Evolutionary conservation across 257 asterid genomes (phyloP), one percentile per base, ranked within the genome.

Genomic region (Coffea eugenioides): DNA sequence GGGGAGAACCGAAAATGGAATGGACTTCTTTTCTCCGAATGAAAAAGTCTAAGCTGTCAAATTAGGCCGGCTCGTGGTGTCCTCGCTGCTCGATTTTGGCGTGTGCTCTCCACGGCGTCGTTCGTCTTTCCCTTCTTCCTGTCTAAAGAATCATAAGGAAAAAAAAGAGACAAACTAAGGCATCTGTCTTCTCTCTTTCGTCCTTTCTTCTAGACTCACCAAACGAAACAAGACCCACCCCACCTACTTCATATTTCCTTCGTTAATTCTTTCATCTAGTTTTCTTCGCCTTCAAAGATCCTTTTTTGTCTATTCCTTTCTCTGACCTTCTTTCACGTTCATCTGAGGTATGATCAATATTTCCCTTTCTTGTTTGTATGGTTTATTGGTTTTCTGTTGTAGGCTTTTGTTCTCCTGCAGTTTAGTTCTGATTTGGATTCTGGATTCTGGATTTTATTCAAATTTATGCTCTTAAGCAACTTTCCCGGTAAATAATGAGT

Each of bases 21-120:
- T 39, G 43, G 43, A 6, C 6, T 46, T 9, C 11, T 46, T 46
- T 46, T 6, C 6, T 46, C 13, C 52, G 10, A 48, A 8, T 8
- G 12, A 8, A 48, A 48, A 48, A 48, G 52, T 48, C 52, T 48
- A 48, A 0, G 4, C 43, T 21, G 74, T 76, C 69, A 76, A 70
- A 15, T 45, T 39, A 71, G 49, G 70, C 78, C 41, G 76, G 72
- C 73, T 41, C 67, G 76, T 67, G 79, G 70, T 49, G 73, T 70
- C 74, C 54, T 27, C 57, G 31, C 43, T 21, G 16, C 79, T 67
- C 78, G 27, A 4, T 21, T n/a, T 62, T 56, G 84, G 85, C 85
- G 85, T 86, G 89, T 83, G 85, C 73, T 67, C 48, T n/a, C 77
- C 82, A 82, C 85, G 87, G 18, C 80, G 77, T 80, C 85, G 71